These are phyloP conservation scores for Bothriochloa decipiens DNA, from an alignment of 176 grass and related monocot genomes.

Conservation along the genomic window DNA sequence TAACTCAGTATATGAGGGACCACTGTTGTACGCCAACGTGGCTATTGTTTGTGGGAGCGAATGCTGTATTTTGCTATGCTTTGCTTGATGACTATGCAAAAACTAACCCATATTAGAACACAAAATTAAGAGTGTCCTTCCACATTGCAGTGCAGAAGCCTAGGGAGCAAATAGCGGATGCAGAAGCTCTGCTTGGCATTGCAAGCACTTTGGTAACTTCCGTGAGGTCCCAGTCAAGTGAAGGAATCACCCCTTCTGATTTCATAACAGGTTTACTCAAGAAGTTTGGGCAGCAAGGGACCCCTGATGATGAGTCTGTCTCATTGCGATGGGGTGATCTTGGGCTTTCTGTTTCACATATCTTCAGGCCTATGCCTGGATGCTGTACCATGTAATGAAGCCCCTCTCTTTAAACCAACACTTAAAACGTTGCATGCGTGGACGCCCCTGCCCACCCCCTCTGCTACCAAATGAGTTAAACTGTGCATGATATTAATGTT, in stretches of 20 bases:
- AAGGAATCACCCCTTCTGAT: constrained; percentile 85
- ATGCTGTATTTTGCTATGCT: constrained; percentile 9
- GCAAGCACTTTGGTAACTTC: constrained; percentile 75
- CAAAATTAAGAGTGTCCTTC: constrained; percentile 3
- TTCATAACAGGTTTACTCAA: constrained; percentile 70
- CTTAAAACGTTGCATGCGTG: not conserved
- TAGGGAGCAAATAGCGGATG: constrained; percentile 94
- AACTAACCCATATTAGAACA: not conserved
- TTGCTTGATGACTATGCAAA: not conserved
- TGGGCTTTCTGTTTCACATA: constrained; percentile 61
- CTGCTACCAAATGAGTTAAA: constrained; percentile 18
- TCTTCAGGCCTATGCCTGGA: constrained; percentile 67
- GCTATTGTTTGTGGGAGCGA: not conserved
- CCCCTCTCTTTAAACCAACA: not conserved
- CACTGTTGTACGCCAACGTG: not conserved
- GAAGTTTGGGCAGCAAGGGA: constrained; percentile 67
- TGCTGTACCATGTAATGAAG: constrained; percentile 82
- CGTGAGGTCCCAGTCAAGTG: constrained; percentile 77
- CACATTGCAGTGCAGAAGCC: constrained; percentile 76
- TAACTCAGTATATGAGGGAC: not conserved
- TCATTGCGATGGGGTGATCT: constrained; percentile 62
- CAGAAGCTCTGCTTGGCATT: constrained; percentile 88
- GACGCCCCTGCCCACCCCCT: not conserved
- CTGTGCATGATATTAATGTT: constrained; percentile 19
- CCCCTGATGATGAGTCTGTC: constrained; percentile 43